Evolutionary conservation across 768 basidiomycete species (phyloP).

Genomic region (Termitomyces sp.): DNA sequence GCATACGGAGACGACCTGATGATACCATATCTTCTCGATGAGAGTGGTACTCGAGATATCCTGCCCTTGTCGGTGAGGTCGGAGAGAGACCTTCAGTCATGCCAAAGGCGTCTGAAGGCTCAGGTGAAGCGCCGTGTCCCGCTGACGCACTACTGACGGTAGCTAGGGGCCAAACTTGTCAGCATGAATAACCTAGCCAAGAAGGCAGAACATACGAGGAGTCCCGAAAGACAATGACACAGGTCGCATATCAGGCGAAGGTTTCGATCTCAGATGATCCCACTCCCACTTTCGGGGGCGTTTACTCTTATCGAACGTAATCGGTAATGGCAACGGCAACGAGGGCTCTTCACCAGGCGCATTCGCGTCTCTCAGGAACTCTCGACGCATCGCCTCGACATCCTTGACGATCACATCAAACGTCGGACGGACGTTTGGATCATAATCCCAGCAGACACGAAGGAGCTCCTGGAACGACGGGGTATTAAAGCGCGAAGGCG

Average conservation of each 20-base stretch:
- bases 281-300: constrained; percentile 10
- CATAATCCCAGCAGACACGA: constrained; percentile 48
- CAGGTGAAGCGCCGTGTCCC: constrained; percentile 4
- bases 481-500: constrained; percentile 28
- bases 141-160: neutral
- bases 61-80: neutral
- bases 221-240: constrained; percentile 17
- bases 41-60: constrained; percentile 12
- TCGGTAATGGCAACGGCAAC: neutral
- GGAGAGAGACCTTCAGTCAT: constrained; percentile 13
- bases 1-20: constrained; percentile 24
- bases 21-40: constrained; percentile 31
- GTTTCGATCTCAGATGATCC: constrained; percentile 12
- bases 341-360: constrained; percentile 11
- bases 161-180: neutral
- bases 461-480: constrained; percentile 40
- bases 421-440: constrained; percentile 44
- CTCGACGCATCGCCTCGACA: constrained; percentile 39
- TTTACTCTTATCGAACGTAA: constrained; percentile 11
- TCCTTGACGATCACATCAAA: constrained; percentile 45
- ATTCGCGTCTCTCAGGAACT: constrained; percentile 7
- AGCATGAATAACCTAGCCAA: neutral
- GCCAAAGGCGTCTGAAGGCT: constrained; percentile 10
- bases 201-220: constrained; percentile 16
- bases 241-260: constrained; percentile 38